A percentile compares a stretch with the other conserved stretches of the same genome.
Conservation (phyloP, 495 filamentous ascomycete genomes). For the Pseudoneurospora amorphoporcata region DNA sequence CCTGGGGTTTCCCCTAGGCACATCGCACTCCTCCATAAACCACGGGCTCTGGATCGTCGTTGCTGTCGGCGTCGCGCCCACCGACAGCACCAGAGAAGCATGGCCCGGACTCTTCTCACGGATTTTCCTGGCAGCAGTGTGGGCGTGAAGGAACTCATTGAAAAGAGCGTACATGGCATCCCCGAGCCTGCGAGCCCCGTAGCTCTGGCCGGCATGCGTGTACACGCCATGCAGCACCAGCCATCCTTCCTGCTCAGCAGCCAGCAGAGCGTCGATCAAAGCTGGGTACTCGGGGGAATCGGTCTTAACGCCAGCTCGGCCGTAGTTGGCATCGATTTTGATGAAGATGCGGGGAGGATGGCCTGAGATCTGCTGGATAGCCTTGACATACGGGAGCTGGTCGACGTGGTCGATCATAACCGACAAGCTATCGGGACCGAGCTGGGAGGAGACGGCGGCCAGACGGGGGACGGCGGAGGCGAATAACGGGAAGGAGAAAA, state of each 20-base stretch:
- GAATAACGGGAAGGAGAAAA: constrained; percentile 67
- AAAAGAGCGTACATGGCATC: constrained; percentile 46
- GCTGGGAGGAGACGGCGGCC: constrained; percentile 33
- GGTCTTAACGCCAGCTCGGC: constrained; percentile 59
- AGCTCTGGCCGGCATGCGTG: constrained; percentile 70
- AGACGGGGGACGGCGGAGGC: constrained; percentile 52
- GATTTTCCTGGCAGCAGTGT: constrained; percentile 37
- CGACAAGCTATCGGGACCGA: constrained; percentile 45
- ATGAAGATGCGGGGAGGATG: constrained; percentile 50
- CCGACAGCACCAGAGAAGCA: constrained; percentile 47
- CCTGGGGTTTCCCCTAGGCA: not conserved
- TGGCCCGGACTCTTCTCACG: constrained; percentile 13
- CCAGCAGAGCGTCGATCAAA: constrained; percentile 42
- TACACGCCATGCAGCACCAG: constrained; percentile 56
- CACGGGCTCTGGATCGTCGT: constrained; percentile 39
- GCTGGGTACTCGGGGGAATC: constrained; percentile 37
- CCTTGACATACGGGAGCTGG: constrained; percentile 41
- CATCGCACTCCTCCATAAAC: constrained; percentile 7
- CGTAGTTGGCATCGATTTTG: constrained; percentile 71
- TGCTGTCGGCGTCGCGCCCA: constrained; percentile 76
- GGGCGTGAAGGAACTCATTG: constrained; percentile 42
- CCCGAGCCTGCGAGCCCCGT: constrained; percentile 41
- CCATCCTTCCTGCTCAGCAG: constrained; percentile 25
- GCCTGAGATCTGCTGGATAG: constrained; percentile 27
- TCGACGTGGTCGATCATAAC: constrained; percentile 65